Evolutionary conservation across 257 asterid genomes (phyloP).

Genomic region (Gentiana macrophylla): DNA sequence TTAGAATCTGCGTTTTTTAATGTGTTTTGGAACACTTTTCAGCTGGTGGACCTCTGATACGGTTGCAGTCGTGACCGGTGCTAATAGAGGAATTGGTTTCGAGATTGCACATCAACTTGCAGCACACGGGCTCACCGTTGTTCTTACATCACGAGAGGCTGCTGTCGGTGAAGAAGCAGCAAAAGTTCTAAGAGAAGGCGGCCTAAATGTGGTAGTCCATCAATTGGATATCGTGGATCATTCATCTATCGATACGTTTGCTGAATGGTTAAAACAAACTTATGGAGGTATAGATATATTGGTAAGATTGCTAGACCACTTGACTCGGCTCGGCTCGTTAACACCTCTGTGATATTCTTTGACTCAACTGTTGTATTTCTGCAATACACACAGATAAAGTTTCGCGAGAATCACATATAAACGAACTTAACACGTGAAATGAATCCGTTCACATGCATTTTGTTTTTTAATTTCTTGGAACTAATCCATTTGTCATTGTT

Average conservation of each 20-base stretch:
- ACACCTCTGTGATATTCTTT: not conserved
- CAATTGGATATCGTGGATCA: constrained; percentile 63
- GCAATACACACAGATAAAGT: too few species aligned
- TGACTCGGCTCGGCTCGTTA: not conserved
- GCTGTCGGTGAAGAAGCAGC: constrained; percentile 60
- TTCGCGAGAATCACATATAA: too few species aligned
- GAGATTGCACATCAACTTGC: constrained; percentile 81
- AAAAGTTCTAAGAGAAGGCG: constrained; percentile 48
- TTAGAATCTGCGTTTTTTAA: too few species aligned
- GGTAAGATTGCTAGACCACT: constrained; percentile 28
- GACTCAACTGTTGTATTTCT: too few species aligned
- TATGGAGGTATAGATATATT: constrained; percentile 74
- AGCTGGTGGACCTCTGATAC: constrained; percentile 90
- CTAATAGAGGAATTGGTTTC: constrained; percentile 87
- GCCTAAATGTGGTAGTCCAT: constrained; percentile 53
- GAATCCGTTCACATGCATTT: not conserved
- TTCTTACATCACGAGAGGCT: constrained; percentile 67
- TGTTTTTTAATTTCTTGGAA: not conserved
- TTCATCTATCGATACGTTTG: constrained; percentile 44
- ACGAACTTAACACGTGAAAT: too few species aligned
- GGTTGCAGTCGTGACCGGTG: constrained; percentile 89
- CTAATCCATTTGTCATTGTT: not conserved
- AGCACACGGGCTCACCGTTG: constrained; percentile 53
- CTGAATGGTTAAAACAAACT: constrained; percentile 47
- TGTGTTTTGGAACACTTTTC: not conserved